A percentile compares a stretch with the other conserved stretches of the same genome.
These are phyloP conservation scores for Niveomyces coronatus DNA, from an alignment of 2,329 filamentous ascomycete species.

Conservation along the genomic window DNA sequence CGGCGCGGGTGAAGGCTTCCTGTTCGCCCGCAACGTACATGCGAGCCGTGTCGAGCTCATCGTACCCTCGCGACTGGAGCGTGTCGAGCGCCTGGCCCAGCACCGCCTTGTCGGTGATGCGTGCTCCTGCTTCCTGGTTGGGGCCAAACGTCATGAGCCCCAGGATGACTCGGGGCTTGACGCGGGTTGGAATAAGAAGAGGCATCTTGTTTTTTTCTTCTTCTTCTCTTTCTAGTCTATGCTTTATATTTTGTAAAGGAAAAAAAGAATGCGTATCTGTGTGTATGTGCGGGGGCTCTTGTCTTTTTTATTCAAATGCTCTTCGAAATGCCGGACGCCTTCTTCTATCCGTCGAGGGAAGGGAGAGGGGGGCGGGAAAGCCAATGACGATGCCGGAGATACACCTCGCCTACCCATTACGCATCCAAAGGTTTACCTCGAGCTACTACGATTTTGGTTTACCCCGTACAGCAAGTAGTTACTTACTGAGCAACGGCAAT, in stretches of 20 bases:
- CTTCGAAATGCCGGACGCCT: too few species aligned
- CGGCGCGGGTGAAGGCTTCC: constrained; percentile 66
- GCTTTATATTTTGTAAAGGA: neutral
- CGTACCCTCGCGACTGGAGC: constrained; percentile 70
- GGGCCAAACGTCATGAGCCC: constrained; percentile 81
- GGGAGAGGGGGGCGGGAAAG: too few species aligned
- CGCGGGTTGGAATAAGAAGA: constrained; percentile 28
- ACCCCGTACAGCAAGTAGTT: too few species aligned
- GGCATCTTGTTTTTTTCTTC: constrained; percentile 29
- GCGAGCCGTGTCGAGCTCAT: constrained; percentile 76
- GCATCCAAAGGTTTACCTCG: too few species aligned
- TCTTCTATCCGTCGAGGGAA: too few species aligned
- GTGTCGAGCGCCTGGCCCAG: constrained; percentile 64
- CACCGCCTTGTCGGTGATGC: constrained; percentile 56
- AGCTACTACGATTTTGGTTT: too few species aligned
- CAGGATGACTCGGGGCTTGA: constrained; percentile 62
- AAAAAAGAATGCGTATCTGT: neutral
- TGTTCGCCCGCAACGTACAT: constrained; percentile 62
- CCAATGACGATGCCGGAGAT: too few species aligned
- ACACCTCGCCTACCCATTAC: too few species aligned
- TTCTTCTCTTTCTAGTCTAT: neutral
- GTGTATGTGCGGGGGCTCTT: too few species aligned
- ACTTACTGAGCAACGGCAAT: too few species aligned
- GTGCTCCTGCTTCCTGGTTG: constrained; percentile 49
- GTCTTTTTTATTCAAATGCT: too few species aligned